These are phyloP conservation scores for Neocallimastix lanati DNA, from an alignment of 192 early-diverging fungal genomes.

Conservation along the genomic window DNA sequence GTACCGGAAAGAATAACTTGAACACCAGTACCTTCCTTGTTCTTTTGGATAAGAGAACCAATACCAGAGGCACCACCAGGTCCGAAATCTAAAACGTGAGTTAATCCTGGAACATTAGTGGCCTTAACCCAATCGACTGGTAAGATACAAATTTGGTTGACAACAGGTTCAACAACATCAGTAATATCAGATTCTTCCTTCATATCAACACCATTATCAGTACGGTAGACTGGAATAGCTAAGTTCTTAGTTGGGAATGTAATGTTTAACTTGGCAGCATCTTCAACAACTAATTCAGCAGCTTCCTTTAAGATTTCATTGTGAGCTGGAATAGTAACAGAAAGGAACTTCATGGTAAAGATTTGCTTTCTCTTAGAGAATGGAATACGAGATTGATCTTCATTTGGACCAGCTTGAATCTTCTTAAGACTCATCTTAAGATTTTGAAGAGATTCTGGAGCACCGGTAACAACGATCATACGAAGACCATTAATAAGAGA, in stretches of 20 bases:
- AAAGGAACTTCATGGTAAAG: constrained; percentile 80
- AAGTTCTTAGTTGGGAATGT: constrained; percentile 42
- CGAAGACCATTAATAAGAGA: constrained; percentile 82
- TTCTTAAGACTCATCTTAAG: constrained; percentile 79
- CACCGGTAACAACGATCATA: constrained; percentile 76
- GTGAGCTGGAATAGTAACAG: constrained; percentile 83
- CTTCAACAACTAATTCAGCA: constrained; percentile 39
- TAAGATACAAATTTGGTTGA: constrained; percentile 48
- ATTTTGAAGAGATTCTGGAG: constrained; percentile 77
- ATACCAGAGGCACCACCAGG: constrained; percentile 68
- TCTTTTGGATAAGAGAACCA: constrained; percentile 61
- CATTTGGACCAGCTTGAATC: constrained; percentile 64
- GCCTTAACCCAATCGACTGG: constrained; percentile 62
- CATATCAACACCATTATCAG: constrained; percentile 36
- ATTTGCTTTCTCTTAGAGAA: constrained; percentile 75
- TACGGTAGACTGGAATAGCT: constrained; percentile 58
- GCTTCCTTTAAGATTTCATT: constrained; percentile 52
- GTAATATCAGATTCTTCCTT: constrained; percentile 38
- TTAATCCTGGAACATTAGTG: constrained; percentile 24
- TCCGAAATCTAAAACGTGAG: constrained; percentile 89
- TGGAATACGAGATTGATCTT: constrained; percentile 78
- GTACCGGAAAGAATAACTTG: constrained; percentile 46
- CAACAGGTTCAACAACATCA: constrained; percentile 15
- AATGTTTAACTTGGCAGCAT: constrained; percentile 45
- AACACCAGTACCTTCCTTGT: constrained; percentile 74